Conservation (phyloP, 129 eudicot genomes). For the Centella asiatica region DNA sequence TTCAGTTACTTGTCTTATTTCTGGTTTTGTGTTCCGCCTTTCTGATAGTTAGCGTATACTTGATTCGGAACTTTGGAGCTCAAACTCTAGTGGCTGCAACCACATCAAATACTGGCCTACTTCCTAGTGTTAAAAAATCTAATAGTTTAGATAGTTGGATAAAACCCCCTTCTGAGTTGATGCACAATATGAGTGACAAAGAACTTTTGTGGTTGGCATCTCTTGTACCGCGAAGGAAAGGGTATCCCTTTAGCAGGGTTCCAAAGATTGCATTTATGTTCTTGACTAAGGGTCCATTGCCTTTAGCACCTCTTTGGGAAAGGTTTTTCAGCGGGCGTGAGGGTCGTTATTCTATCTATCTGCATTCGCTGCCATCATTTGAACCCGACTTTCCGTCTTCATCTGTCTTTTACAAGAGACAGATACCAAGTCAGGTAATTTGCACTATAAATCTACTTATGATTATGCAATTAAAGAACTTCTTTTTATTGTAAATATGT, state of each 20-base stretch:
- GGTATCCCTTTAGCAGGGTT: conserved; percentile 66
- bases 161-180: conserved; percentile 53
- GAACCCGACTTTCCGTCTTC: conserved; percentile 43
- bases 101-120: conserved; percentile 32
- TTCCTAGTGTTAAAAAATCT: conserved; percentile 36
- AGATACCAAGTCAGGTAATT: conserved; percentile 87
- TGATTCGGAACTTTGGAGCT: conserved; percentile 55
- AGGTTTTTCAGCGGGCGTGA: conserved; percentile 79
- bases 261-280: conserved; percentile 97
- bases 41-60: conserved; percentile 54
- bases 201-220: conserved; percentile 91
- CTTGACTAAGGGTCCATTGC: conserved; percentile 96
- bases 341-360: conserved; percentile 54
- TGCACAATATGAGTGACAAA: conserved; percentile 64
- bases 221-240: conserved; percentile 48
- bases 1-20: conserved; percentile 49
- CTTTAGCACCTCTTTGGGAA: conserved; percentile 91
- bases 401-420: conserved; percentile 77
- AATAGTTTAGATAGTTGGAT: conserved; percentile 53
- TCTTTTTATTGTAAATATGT: too few relatives aligned
- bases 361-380: conserved; percentile 71
- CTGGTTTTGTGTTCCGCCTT: conserved; percentile 52
- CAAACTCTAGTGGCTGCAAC: conserved; percentile 31
- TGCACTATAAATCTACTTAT: background rate
- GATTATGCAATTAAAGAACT: too few relatives aligned